Percentiles rank a stretch among this genome's conserved stretches.
Evolutionary conservation across 2,329 filamentous ascomycete species (phyloP).

Genomic region (Beauveria asiatica): DNA sequence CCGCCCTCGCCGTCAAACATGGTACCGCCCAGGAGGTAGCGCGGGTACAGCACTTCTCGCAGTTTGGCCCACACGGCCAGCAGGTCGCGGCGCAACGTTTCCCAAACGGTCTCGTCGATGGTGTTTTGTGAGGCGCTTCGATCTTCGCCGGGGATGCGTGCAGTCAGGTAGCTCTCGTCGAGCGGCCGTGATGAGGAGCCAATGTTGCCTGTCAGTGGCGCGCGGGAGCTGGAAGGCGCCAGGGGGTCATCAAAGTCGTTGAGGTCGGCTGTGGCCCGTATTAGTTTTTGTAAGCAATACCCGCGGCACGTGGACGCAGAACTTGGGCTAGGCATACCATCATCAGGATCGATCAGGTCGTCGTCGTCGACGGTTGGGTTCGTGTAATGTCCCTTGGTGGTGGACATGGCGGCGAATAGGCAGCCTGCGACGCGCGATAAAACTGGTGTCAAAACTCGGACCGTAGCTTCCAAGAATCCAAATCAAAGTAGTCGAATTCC

Average conservation of each 20-base stretch:
- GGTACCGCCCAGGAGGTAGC: conserved; percentile 72
- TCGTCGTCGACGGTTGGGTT: conserved; percentile 55
- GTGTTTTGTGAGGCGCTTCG: conserved; percentile 83
- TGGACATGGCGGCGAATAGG: conserved; percentile 30
- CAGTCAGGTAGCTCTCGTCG: conserved; percentile 77
- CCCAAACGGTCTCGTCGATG: conserved; percentile 96
- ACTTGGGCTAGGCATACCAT: conserved; percentile 45
- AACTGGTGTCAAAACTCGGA: not conserved
- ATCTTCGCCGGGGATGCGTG: conserved; percentile 86
- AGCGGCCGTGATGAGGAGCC: conserved; percentile 50
- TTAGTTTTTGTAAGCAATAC: conserved; percentile 14
- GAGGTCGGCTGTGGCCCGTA: conserved; percentile 55
- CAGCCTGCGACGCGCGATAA: not conserved
- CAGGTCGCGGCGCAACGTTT: conserved; percentile 86
- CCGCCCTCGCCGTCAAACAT: conserved; percentile 50
- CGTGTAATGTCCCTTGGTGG: conserved; percentile 48
- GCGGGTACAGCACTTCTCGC: conserved; percentile 91
- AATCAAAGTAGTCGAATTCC: too few species aligned
- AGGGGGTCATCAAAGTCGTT: conserved; percentile 91
- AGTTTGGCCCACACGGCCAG: conserved; percentile 96
- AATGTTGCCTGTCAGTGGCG: conserved; percentile 80
- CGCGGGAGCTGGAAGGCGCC: conserved; percentile 57
- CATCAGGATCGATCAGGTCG: conserved; percentile 71
- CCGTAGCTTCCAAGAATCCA: not conserved
- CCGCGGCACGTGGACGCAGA: not conserved